phyloP scores from a whole-genome alignment of 2,329 filamentous ascomycete genomes.

The Paecilomyces sp. region DNA sequence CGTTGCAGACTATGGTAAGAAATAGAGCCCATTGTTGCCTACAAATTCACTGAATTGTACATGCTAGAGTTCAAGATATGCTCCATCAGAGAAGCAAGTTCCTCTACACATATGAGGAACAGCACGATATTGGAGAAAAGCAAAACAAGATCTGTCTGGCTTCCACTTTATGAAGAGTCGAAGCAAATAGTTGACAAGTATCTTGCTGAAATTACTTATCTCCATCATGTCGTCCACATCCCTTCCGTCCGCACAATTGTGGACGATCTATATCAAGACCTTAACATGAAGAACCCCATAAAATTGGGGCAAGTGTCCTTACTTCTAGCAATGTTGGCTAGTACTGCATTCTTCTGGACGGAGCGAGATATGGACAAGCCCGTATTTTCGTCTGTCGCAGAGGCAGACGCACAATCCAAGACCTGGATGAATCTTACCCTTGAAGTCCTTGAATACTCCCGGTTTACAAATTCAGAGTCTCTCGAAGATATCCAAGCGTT shows the following conservation, averaged over 20 bases:
- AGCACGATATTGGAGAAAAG: too few relatives aligned
- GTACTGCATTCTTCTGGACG: constrained; percentile 25
- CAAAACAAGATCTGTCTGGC: constrained; percentile 21
- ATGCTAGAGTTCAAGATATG: not conserved
- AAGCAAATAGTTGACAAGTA: constrained; percentile 25
- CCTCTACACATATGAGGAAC: not conserved
- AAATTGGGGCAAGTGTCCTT: constrained; percentile 20
- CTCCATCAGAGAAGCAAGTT: constrained; percentile 1
- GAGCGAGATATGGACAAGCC: constrained; percentile 7
- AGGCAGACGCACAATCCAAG: constrained; percentile 19
- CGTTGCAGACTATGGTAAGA: too few relatives aligned
- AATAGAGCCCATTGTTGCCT: too few relatives aligned
- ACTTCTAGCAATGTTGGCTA: constrained; percentile 25
- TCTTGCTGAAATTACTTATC: constrained; percentile 20
- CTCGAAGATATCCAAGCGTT: constrained; percentile 31
- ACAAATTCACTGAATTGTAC: too few relatives aligned
- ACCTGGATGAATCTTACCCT: constrained; percentile 23
- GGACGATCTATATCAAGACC: constrained; percentile 20
- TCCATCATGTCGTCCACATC: constrained; percentile 28
- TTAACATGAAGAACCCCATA: constrained; percentile 12
- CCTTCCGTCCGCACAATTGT: constrained; percentile 20
- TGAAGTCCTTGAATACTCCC: constrained; percentile 26
- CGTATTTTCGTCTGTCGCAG: constrained; percentile 11
- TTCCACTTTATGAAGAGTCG: constrained; percentile 27
- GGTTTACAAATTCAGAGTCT: constrained; percentile 12